Evolutionary conservation across 1,284 basidiomycete genomes (phyloP).

Genomic region (Trichosporon sp.): DNA sequence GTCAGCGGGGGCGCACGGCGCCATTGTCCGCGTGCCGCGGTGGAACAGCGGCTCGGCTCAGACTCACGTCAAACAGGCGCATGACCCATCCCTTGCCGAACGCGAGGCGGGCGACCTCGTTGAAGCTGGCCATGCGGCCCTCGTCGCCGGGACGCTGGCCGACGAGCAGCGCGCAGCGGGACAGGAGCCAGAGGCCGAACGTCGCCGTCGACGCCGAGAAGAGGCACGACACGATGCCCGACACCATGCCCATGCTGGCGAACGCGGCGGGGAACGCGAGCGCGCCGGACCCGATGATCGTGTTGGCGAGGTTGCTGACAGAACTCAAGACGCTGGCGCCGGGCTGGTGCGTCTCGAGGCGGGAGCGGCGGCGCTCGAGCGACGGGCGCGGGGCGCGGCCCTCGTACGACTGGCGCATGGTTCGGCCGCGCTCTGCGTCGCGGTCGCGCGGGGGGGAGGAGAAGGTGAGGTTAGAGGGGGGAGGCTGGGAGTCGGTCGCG

Average conservation of each 20-base stretch:
- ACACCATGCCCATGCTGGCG: slow-evolving; percentile 77
- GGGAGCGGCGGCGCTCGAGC: slow-evolving; percentile 7
- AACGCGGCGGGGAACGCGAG: slow-evolving; percentile 60
- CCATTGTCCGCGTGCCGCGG: background rate
- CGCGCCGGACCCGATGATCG: slow-evolving; percentile 80
- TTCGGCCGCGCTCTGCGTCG: background rate
- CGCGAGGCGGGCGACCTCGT: slow-evolving; percentile 75
- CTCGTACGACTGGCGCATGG: background rate
- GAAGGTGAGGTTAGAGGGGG: background rate
- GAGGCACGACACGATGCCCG: slow-evolving; percentile 82
- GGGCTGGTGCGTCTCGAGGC: slow-evolving; percentile 11
- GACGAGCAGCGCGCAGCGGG: slow-evolving; percentile 75
- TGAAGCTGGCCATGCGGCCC: slow-evolving; percentile 72
- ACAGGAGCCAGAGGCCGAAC: slow-evolving; percentile 86
- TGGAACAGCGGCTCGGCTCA: background rate
- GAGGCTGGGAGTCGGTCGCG: background rate
- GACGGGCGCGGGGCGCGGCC: background rate
- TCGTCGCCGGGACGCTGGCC: slow-evolving; percentile 45
- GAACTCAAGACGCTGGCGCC: slow-evolving; percentile 29
- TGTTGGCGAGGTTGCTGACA: slow-evolving; percentile 66
- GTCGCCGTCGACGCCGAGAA: slow-evolving; percentile 74
- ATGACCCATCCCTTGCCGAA: slow-evolving; percentile 56
- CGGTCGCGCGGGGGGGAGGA: background rate
- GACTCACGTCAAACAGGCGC: slow-evolving; percentile 44
- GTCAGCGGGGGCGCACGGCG: background rate